Evolutionary conservation across 768 basidiomycete species (phyloP).

Genomic region (Leccinum obscurum): DNA sequence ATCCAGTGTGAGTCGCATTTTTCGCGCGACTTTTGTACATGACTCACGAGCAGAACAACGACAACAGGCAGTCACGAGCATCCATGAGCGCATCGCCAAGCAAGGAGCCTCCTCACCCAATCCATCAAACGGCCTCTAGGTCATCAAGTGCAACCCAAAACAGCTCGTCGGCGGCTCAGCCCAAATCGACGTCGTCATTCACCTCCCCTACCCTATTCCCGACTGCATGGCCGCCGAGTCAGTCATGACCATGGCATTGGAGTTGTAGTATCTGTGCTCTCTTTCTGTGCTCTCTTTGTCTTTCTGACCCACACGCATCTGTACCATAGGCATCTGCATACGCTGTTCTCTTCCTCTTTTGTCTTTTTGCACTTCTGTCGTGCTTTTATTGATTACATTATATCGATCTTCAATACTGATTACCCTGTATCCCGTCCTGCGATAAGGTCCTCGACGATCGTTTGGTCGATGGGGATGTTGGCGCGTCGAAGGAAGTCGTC

Average conservation of each 20-base stretch:
- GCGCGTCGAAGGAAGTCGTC: constrained; percentile 47
- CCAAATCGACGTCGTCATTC: constrained; percentile 18
- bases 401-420: neutral
- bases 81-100: constrained; percentile 26
- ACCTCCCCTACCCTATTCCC: constrained; percentile 27
- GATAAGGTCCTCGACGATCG: constrained; percentile 43
- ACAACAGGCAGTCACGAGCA: constrained; percentile 13
- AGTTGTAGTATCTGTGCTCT: neutral
- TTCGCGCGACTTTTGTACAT: neutral
- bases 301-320: constrained; percentile 21
- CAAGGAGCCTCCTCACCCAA: constrained; percentile 30
- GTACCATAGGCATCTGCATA: constrained; percentile 32
- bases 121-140: neutral
- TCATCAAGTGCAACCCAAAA: constrained; percentile 18
- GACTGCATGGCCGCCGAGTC: constrained; percentile 21
- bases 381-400: constrained; percentile 16
- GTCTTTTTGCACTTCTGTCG: neutral
- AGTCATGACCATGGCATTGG: constrained; percentile 9
- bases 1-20: constrained; percentile 36
- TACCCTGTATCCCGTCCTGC: constrained; percentile 8
- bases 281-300: neutral
- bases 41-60: neutral
- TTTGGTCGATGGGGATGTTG: constrained; percentile 42
- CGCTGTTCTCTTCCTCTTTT: constrained; percentile 5
- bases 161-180: constrained; percentile 7